These are phyloP conservation scores for Chamaenerion angustifolium DNA, from an alignment of 345 rosid genomes.

Conservation along the genomic window DNA sequence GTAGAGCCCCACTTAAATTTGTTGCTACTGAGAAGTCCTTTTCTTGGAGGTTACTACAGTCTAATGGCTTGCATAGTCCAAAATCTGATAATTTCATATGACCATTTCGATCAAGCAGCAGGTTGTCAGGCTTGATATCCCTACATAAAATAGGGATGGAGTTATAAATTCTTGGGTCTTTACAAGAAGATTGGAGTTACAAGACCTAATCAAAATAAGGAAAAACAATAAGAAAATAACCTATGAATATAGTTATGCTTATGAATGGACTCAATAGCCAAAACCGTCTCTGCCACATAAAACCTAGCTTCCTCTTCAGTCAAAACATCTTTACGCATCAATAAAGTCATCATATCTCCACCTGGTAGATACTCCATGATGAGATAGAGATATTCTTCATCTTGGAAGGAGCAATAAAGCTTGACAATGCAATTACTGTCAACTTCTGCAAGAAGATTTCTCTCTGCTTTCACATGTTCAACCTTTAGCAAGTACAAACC, in stretches of 20 bases:
- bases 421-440: constrained; percentile 95
- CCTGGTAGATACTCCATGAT: constrained; percentile 99
- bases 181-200: constrained; percentile 21
- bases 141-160: constrained; percentile 25
- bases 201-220: neutral
- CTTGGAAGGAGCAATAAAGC: constrained; percentile 93
- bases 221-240: constrained; percentile 17
- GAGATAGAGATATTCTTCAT: constrained; percentile 81
- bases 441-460: constrained; percentile 86
- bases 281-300: constrained; percentile 59
- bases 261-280: constrained; percentile 57
- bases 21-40: constrained; percentile 43
- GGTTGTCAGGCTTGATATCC: constrained; percentile 95
- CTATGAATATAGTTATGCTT: constrained; percentile 57
- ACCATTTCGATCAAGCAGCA: constrained; percentile 73
- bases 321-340: constrained; percentile 57
- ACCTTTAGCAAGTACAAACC: constrained; percentile 23
- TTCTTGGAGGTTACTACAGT: constrained; percentile 65
- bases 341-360: constrained; percentile 99
- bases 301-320: constrained; percentile 54
- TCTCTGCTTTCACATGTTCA: constrained; percentile 60
- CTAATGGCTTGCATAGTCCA: constrained; percentile 62
- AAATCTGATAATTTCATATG: constrained; percentile 55
- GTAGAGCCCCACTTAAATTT: constrained; percentile 17
- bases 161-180: neutral